Evolutionary conservation across 2,329 filamentous ascomycete genomes (phyloP).

Genomic region (Neonectria sp.): DNA sequence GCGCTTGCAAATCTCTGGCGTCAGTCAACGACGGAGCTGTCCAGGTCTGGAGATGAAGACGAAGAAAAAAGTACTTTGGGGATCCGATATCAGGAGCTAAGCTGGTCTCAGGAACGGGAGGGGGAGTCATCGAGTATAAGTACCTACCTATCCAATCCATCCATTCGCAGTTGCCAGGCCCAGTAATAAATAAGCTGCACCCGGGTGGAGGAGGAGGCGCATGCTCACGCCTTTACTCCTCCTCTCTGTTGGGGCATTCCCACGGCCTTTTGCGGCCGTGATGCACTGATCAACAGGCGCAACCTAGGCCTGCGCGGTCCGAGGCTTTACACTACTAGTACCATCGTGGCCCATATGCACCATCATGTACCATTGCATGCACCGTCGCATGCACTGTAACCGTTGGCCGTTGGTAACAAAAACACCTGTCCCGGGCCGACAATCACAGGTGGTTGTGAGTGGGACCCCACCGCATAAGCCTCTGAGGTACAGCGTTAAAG

Average conservation of each 20-base stretch:
- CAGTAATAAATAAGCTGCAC: constrained; percentile 19
- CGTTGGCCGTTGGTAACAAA: neutral
- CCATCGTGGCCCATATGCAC: no score
- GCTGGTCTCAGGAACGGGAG: neutral
- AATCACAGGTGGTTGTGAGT: neutral
- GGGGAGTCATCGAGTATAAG: constrained; percentile 22
- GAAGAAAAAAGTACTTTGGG: neutral
- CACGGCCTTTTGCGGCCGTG: neutral
- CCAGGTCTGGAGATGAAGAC: neutral
- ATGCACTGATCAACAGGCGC: constrained; percentile 8
- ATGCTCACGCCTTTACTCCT: constrained; percentile 8
- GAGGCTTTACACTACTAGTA: no score
- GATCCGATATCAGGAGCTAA: constrained; percentile 6
- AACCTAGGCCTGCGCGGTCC: neutral
- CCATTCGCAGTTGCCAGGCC: constrained; percentile 8
- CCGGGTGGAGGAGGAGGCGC: constrained; percentile 14
- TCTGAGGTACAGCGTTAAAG: neutral
- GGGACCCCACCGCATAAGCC: neutral
- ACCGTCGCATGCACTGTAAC: neutral
- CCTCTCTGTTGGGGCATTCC: constrained; percentile 3
- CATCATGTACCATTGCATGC: neutral
- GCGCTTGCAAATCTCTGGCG: constrained; percentile 2
- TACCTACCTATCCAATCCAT: constrained; percentile 8
- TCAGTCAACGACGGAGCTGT: neutral
- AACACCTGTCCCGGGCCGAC: neutral